phyloP scores from a whole-genome alignment of 23 red algal species.

The Gracilariopsis chorda region DNA sequence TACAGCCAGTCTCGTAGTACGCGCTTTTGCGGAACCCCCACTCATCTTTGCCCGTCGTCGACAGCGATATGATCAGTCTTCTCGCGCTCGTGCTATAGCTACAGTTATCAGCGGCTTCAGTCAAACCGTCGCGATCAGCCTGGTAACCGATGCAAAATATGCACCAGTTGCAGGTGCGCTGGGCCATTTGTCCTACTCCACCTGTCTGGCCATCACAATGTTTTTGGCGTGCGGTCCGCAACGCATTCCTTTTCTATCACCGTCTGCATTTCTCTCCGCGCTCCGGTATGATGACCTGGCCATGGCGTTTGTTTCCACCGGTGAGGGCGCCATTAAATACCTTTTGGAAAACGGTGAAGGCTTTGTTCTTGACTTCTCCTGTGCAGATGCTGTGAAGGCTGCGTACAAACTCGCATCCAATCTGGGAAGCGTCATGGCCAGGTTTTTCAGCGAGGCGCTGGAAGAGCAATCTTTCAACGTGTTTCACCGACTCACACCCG shows the following conservation, averaged over 20 bases:
- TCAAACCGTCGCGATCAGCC: constrained; percentile 19
- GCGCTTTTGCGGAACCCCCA: constrained; percentile 42
- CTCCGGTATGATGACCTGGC: constrained; percentile 22
- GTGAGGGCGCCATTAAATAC: constrained; percentile 34
- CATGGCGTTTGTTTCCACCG: constrained; percentile 31
- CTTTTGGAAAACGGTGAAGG: constrained; percentile 76
- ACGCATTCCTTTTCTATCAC: constrained; percentile 10
- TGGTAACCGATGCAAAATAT: neutral
- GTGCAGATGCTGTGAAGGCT: constrained; percentile 36
- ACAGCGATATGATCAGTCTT: constrained; percentile 23
- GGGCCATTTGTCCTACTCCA: constrained; percentile 33
- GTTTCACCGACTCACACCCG: constrained; percentile 68
- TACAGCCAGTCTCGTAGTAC: neutral
- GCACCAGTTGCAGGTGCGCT: constrained; percentile 2
- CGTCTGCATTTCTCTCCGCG: neutral
- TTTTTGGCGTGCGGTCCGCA: constrained; percentile 21
- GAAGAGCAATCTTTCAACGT: constrained; percentile 90
- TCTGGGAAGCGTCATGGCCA: constrained; percentile 70
- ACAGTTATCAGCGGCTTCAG: constrained; percentile 26
- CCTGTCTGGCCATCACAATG: constrained; percentile 19
- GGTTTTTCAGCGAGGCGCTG: constrained; percentile 86
- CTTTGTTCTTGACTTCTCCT: constrained; percentile 54
- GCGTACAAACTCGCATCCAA: constrained; percentile 94
- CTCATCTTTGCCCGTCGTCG: constrained; percentile 47
- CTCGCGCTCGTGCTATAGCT: constrained; percentile 38